Percentiles rank a stretch among this genome's conserved stretches.
phyloP scores from a whole-genome alignment of 176 grass and related monocot genomes.

The Phyllostachys edulis region DNA sequence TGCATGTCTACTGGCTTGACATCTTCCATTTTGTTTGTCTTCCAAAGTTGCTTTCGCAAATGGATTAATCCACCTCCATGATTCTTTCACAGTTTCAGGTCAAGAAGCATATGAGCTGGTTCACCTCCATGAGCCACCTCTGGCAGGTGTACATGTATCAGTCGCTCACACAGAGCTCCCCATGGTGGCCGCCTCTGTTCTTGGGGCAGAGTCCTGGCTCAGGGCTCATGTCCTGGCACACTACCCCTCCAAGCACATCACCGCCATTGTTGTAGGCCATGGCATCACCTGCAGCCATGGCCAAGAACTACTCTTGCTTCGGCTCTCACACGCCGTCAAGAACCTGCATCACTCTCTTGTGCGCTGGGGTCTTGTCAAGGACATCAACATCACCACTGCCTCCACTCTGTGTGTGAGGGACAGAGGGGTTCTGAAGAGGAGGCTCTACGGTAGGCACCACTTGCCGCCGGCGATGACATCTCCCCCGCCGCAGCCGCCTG shows the following conservation, averaged over 20 bases:
- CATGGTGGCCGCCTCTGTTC: constrained; percentile 34
- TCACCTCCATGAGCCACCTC: constrained; percentile 25
- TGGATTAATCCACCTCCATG: not conserved
- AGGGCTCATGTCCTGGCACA: constrained; percentile 39
- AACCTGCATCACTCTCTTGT: constrained; percentile 48
- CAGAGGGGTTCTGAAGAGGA: not conserved
- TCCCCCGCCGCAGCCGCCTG: not conserved
- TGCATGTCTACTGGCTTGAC: no score
- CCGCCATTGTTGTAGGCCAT: constrained; percentile 33
- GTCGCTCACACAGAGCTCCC: constrained; percentile 28
- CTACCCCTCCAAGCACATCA: constrained; percentile 33
- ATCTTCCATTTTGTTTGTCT: not conserved
- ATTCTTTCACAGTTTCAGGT: constrained; percentile 48
- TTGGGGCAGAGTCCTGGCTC: constrained; percentile 48
- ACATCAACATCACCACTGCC: constrained; percentile 34
- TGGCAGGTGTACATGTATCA: constrained; percentile 21
- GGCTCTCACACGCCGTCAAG: constrained; percentile 23
- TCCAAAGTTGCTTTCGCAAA: not conserved
- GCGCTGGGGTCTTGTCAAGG: constrained; percentile 29
- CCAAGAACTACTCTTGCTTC: constrained; percentile 5
- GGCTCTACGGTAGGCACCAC: constrained; percentile 26
- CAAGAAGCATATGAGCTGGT: constrained; percentile 48
- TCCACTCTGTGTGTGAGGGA: constrained; percentile 6
- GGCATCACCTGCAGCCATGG: constrained; percentile 23
- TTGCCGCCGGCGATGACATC: not conserved